Base-by-base conservation (phyloP, 306 rosid genomes). In the Dryas octopetala region DNA sequence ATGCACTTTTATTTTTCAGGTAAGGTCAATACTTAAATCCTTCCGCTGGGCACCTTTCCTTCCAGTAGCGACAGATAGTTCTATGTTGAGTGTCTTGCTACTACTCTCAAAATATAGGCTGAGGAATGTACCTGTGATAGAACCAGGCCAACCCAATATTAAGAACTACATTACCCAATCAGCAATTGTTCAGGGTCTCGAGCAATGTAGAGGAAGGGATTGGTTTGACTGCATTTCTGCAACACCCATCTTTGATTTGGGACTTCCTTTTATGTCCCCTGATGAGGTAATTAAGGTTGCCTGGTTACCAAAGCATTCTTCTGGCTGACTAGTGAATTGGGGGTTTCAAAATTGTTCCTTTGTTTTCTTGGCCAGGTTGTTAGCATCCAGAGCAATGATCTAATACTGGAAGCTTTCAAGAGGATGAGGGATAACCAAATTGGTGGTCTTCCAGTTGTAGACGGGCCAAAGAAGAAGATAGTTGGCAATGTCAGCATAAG, bases 391-490 rank as follows among this genome's bases (percentile, higher is more conserved):
- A 83, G 86, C 68, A 55, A 85, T 67, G 95, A 83, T 61, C 80
- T 94, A 77, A 74, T 91, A 76, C 91, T 91, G 66, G 96, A 94
- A 89, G 96, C 98, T 78, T 95, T 92, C 92, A 95, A 87, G 89
- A 84, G 63, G 80, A 95, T 92, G 97, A 84, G 70, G 81, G 97
- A 95, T 62, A 77, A 88, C 66, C 84, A 76, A 78, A 90, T 95
- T 1, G 96, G 97, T 7, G 97, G 97, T 70, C 89, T 95, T 80
- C 96, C 97, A 8, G 91, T 89, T 9, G 87, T 93, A 19, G 87
- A 88, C 74, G 93, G 91, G 70, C 85, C 91, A 70, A 77, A 63
- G 49, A 91, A 83, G 86, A 86, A 52, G 80, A 89, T 91, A 70
- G 93, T 90, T 15, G 97, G 97, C 49, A 95, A 80, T 68, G 67